These are phyloP conservation scores for Neurospora discreta DNA, from an alignment of 495 filamentous ascomycete species.

Conservation along the genomic window DNA sequence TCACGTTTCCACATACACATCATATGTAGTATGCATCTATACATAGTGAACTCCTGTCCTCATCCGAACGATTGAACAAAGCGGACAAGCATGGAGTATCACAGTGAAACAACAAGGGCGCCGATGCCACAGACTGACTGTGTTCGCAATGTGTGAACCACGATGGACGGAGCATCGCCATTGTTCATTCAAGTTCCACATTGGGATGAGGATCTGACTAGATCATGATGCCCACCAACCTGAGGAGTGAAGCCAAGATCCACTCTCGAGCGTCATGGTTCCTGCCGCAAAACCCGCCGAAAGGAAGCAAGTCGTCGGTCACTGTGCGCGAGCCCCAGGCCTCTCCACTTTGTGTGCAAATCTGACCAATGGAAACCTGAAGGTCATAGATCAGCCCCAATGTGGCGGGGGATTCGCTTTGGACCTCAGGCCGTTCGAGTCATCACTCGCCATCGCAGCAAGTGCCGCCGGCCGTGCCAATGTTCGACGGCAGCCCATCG, in stretches of 20 bases:
- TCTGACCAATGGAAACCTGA: neutral
- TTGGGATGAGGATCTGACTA: neutral
- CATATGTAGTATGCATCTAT: no score
- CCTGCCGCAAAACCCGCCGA: neutral
- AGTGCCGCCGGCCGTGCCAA: slow-evolving; percentile 3
- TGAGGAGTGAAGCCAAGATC: neutral
- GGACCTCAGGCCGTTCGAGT: slow-evolving; percentile 24
- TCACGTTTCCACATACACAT: neutral
- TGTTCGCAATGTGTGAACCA: neutral
- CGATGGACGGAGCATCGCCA: neutral
- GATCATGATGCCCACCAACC: neutral
- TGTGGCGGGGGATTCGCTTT: slow-evolving; percentile 13
- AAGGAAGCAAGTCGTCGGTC: neutral
- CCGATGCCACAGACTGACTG: neutral
- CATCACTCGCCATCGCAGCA: slow-evolving; percentile 3
- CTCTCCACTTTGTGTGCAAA: neutral
- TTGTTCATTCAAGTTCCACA: neutral
- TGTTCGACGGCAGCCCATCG: slow-evolving; percentile 23
- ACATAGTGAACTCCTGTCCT: neutral
- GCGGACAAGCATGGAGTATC: neutral
- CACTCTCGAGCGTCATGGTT: neutral
- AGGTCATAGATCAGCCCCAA: slow-evolving; percentile 8
- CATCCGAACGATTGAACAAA: neutral
- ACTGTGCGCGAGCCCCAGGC: neutral
- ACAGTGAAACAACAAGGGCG: neutral